Conservation (phyloP, 106 monocot genomes). For the Hemerocallis citrina region DNA sequence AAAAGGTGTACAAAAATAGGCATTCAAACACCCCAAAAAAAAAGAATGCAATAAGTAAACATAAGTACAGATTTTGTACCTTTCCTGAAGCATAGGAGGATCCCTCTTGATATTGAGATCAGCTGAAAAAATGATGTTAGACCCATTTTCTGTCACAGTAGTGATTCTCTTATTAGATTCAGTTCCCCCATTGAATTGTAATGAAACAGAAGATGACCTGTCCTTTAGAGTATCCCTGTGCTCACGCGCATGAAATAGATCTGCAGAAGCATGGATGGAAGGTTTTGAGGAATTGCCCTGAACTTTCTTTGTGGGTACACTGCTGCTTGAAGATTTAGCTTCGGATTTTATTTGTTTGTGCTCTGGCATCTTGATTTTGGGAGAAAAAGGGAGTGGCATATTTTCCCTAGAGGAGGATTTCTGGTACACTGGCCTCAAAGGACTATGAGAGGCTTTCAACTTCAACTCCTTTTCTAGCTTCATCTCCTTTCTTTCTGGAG, state of each 20-base stretch:
- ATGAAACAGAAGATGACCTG: conserved; percentile 26
- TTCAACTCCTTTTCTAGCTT: conserved; percentile 12
- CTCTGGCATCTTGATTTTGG: conserved; percentile 20
- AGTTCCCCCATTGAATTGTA: conserved; percentile 26
- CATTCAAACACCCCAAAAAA: neutral
- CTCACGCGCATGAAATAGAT: conserved; percentile 11
- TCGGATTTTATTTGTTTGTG: conserved; percentile 19
- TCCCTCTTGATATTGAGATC: conserved; percentile 40
- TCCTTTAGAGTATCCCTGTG: conserved; percentile 20
- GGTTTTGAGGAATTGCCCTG: conserved; percentile 25
- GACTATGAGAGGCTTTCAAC: conserved; percentile 5
- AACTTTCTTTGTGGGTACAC: conserved; percentile 25
- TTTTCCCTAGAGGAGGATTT: conserved; percentile 17
- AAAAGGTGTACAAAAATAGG: too few species aligned
- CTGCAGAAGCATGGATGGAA: conserved; percentile 18
- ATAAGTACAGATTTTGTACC: too few species aligned
- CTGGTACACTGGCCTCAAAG: conserved; percentile 17
- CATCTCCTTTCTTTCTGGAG: conserved; percentile 16
- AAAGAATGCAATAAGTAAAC: neutral
- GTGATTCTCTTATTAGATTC: conserved; percentile 24
- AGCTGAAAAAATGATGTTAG: conserved; percentile 44
- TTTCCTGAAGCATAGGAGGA: conserved; percentile 16
- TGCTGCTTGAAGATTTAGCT: conserved; percentile 11
- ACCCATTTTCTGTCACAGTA: conserved; percentile 37
- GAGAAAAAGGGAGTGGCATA: conserved; percentile 17